A percentile compares a stretch with the other conserved stretches of the same genome.
Evolutionary conservation across 2,329 filamentous ascomycete genomes (phyloP).

Genomic region (Arthroderma sp.): DNA sequence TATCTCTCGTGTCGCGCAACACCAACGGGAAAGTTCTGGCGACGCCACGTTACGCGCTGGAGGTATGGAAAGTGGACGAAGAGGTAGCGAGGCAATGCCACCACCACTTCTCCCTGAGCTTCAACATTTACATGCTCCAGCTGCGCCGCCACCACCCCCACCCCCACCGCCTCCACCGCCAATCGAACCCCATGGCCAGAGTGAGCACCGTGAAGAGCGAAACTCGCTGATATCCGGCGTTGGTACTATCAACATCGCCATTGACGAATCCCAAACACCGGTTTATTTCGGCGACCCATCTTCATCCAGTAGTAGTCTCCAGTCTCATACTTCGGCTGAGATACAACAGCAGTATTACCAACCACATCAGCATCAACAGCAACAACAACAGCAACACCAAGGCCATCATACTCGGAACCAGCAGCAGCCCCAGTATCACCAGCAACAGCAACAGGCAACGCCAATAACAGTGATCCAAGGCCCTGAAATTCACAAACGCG

Average conservation of each 20-base stretch:
- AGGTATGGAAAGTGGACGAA: conserved; percentile 6
- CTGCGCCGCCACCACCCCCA: conserved; percentile 21
- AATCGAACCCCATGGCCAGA: background rate
- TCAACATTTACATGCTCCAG: conserved; percentile 44
- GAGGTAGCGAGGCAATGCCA: conserved; percentile 9
- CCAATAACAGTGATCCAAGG: too few relatives aligned
- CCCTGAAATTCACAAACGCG: conserved; percentile 31
- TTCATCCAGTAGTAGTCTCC: background rate
- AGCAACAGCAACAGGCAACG: background rate
- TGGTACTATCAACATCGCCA: conserved; percentile 28
- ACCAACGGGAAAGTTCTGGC: conserved; percentile 5
- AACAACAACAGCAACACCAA: background rate
- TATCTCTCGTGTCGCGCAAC: conserved; percentile 11
- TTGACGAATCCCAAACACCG: conserved; percentile 20
- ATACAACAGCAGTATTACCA: background rate
- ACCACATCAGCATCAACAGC: background rate
- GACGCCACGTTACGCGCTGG: conserved; percentile 3
- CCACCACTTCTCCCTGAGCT: conserved; percentile 47
- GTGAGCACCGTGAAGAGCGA: conserved; percentile 8
- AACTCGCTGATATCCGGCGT: conserved; percentile 24
- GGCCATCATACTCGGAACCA: background rate
- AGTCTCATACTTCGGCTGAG: background rate
- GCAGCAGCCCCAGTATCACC: background rate
- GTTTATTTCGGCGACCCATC: background rate
- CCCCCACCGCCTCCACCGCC: conserved; percentile 1